Conservation (phyloP, 495 filamentous ascomycete genomes). For the Penicillium bovifimosum region DNA sequence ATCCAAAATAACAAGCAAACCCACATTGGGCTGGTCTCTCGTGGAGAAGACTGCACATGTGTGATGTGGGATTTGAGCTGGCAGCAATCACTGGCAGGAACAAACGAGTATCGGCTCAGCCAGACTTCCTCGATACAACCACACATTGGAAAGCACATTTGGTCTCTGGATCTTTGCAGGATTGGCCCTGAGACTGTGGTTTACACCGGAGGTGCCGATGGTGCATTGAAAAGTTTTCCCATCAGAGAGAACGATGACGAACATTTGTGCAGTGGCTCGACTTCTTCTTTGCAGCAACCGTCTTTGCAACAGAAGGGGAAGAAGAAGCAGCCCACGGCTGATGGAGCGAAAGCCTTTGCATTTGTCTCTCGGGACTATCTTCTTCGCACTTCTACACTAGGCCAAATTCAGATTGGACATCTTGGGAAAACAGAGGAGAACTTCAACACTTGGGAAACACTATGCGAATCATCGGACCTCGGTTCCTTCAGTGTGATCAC, state of each 20-base stretch:
- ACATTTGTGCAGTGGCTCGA: not conserved
- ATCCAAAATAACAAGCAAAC: slow-evolving; percentile 11
- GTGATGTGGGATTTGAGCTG: slow-evolving; percentile 61
- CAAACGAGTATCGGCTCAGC: slow-evolving; percentile 36
- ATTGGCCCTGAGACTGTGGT: slow-evolving; percentile 35
- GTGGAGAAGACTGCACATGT: slow-evolving; percentile 72
- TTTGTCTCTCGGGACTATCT: slow-evolving; percentile 56
- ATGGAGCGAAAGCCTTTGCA: slow-evolving; percentile 58
- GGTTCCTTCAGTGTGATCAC: slow-evolving; percentile 26
- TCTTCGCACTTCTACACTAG: slow-evolving; percentile 54
- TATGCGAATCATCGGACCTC: slow-evolving; percentile 30
- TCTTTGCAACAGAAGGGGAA: not conserved
- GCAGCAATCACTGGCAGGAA: slow-evolving; percentile 15
- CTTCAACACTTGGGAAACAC: slow-evolving; percentile 25
- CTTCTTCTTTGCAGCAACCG: not conserved
- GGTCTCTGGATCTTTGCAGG: slow-evolving; percentile 57
- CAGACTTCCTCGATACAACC: slow-evolving; percentile 49
- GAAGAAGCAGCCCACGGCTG: slow-evolving; percentile 22
- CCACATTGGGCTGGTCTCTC: slow-evolving; percentile 54
- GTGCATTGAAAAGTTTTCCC: slow-evolving; percentile 42
- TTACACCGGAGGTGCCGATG: slow-evolving; percentile 86
- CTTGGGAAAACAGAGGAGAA: slow-evolving; percentile 13
- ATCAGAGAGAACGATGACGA: slow-evolving; percentile 10
- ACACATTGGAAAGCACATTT: slow-evolving; percentile 89
- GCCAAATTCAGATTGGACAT: slow-evolving; percentile 51